Conservation (phyloP, 306 rosid species). For the Abrus precatorius region DNA sequence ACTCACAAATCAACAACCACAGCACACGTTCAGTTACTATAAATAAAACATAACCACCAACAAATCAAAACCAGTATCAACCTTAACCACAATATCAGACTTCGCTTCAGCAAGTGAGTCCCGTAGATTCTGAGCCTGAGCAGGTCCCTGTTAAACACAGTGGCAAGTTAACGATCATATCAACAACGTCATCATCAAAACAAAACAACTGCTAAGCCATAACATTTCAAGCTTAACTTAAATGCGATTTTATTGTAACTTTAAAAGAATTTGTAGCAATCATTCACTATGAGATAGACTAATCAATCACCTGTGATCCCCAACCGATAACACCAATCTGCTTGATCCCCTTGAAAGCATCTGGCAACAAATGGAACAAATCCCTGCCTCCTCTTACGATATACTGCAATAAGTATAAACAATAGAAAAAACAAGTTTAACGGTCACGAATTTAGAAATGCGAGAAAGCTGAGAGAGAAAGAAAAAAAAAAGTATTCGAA, state of each 20-base stretch:
- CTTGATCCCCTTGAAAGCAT: constrained; percentile 92
- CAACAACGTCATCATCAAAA: not conserved
- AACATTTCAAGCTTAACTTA: not conserved
- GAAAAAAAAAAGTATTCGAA: not conserved
- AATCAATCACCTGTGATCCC: constrained; percentile 90
- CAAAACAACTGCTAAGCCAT: not conserved
- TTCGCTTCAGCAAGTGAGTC: constrained; percentile 90
- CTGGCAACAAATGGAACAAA: constrained; percentile 87
- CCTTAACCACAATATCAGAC: constrained; percentile 96
- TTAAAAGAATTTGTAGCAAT: not conserved
- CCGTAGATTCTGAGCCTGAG: constrained; percentile 95
- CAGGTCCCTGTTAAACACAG: constrained; percentile 79
- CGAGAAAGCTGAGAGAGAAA: not conserved
- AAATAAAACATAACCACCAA: not conserved
- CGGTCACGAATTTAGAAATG: constrained; percentile 9
- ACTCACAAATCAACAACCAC: not conserved
- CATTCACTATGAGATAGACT: not conserved
- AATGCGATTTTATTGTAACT: not conserved
- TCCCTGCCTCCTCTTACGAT: constrained; percentile 95
- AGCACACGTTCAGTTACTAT: not conserved
- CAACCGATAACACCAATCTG: constrained; percentile 99
- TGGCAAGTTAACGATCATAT: constrained; percentile 7
- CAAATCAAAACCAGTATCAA: constrained; percentile 40
- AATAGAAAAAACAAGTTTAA: not conserved
- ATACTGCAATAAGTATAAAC: constrained; percentile 53